Conservation (phyloP, 768 basidiomycete species). For the Phylloporus rhodoxanthus region DNA sequence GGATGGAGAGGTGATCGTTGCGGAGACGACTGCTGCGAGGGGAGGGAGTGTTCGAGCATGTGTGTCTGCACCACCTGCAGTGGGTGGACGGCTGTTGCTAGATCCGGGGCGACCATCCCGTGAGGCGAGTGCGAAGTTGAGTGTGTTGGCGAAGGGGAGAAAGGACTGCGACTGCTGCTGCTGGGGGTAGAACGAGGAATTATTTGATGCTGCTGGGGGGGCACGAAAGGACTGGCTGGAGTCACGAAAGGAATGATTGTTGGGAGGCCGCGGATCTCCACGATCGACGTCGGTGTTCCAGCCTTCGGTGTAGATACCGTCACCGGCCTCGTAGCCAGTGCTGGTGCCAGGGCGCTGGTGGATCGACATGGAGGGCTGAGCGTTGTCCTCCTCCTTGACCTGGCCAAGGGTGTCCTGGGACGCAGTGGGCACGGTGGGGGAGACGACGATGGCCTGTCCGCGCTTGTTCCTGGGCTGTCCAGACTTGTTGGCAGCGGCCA, state of each 20-base stretch:
- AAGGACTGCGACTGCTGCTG: constrained; percentile 61
- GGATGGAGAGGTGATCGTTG: constrained; percentile 50
- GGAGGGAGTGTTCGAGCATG: constrained; percentile 58
- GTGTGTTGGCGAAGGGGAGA: constrained; percentile 50
- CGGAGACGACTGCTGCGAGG: constrained; percentile 72
- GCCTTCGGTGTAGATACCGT: constrained; percentile 28
- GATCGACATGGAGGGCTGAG: constrained; percentile 23
- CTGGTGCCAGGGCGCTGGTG: constrained; percentile 65
- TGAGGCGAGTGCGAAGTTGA: constrained; percentile 41
- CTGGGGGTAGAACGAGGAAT: constrained; percentile 35
- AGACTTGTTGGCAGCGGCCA: constrained; percentile 52
- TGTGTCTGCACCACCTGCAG: constrained; percentile 43
- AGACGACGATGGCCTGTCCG: constrained; percentile 19
- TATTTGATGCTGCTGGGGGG: constrained; percentile 40
- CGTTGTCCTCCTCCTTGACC: constrained; percentile 41
- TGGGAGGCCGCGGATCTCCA: constrained; percentile 34
- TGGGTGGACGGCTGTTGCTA: constrained; percentile 46
- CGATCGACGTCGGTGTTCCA: constrained; percentile 37
- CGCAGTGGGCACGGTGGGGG: constrained; percentile 15
- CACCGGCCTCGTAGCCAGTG: constrained; percentile 62
- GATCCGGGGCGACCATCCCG: constrained; percentile 42
- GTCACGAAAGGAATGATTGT: constrained; percentile 71
- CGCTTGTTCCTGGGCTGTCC: constrained; percentile 37
- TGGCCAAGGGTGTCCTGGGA: constrained; percentile 22
- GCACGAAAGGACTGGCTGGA: constrained; percentile 79